Percentiles rank a stretch among this genome's conserved stretches.
phyloP scores from a whole-genome alignment of 805 yeast species.

The Metschnikowia peoriensis region DNA sequence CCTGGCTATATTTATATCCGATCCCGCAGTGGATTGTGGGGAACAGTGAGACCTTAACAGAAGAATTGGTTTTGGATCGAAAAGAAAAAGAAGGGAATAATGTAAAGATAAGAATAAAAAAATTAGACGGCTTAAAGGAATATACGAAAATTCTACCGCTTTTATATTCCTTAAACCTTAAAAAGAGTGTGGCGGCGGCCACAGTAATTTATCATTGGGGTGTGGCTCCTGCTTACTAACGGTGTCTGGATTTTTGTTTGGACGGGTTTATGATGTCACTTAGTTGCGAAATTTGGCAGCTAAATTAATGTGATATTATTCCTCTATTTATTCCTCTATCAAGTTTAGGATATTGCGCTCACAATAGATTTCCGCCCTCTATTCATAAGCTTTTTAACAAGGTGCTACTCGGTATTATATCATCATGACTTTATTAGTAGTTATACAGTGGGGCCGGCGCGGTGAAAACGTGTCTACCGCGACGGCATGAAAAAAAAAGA shows the following conservation, averaged over 20 bases:
- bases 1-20: background rate
- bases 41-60: background rate
- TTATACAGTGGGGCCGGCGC: constrained; percentile 1
- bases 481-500: background rate
- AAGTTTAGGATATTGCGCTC: too few relatives aligned
- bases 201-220: background rate
- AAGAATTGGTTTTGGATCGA: background rate
- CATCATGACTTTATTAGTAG: constrained; percentile 1
- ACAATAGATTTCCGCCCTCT: too few relatives aligned
- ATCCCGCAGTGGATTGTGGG: background rate
- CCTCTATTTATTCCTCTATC: too few relatives aligned
- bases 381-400: too few relatives aligned
- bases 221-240: background rate
- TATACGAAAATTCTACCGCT: background rate
- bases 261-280: too few relatives aligned
- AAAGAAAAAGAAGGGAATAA: background rate
- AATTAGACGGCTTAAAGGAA: too few relatives aligned
- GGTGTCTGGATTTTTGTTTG: background rate
- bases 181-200: background rate
- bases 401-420: background rate
- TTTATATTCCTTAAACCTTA: too few relatives aligned
- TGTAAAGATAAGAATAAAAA: background rate
- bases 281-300: too few relatives aligned
- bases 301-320: too few relatives aligned
- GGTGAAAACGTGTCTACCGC: background rate